Conservation (phyloP, 768 basidiomycete genomes). For the Mycena haematopus region DNA sequence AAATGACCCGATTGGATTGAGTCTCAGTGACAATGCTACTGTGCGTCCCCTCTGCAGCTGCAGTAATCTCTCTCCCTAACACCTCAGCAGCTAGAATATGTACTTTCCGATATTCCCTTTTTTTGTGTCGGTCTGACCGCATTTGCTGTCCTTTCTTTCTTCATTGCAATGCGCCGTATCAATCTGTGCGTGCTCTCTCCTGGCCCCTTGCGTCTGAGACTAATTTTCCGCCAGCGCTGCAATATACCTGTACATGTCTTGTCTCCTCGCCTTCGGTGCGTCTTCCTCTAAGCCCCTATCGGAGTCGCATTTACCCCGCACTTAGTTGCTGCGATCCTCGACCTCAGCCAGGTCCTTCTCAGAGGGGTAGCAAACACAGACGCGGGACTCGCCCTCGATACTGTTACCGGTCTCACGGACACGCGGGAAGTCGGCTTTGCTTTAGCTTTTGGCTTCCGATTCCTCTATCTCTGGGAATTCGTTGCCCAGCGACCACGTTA, state of each 20-base stretch:
- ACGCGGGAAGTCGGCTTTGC: slow-evolving; percentile 66
- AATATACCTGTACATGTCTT: slow-evolving; percentile 61
- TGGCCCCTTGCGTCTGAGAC: slow-evolving; percentile 9
- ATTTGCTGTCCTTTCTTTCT: slow-evolving; percentile 64
- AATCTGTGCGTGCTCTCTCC: slow-evolving; percentile 50
- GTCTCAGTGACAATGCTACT: slow-evolving; percentile 24
- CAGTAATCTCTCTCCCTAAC: neutral
- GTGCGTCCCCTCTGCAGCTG: slow-evolving; percentile 7
- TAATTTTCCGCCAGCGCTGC: slow-evolving; percentile 42
- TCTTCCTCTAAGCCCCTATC: neutral
- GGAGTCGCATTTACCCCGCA: neutral
- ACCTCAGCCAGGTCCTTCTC: slow-evolving; percentile 61
- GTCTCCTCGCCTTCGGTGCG: slow-evolving; percentile 58
- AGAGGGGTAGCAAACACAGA: slow-evolving; percentile 39
- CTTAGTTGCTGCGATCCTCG: slow-evolving; percentile 59
- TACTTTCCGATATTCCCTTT: slow-evolving; percentile 71
- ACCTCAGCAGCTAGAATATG: slow-evolving; percentile 52
- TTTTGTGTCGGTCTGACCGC: slow-evolving; percentile 70
- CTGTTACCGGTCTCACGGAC: slow-evolving; percentile 48
- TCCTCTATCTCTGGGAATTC: slow-evolving; percentile 73
- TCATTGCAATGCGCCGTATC: slow-evolving; percentile 58
- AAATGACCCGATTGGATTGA: slow-evolving; percentile 13
- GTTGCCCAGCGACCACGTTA: slow-evolving; percentile 62
- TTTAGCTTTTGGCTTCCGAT: slow-evolving; percentile 62
- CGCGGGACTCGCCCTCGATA: slow-evolving; percentile 32